Base-by-base conservation (phyloP, 352 stramenopile genomes). In the Phytophthora parvispora region DNA sequence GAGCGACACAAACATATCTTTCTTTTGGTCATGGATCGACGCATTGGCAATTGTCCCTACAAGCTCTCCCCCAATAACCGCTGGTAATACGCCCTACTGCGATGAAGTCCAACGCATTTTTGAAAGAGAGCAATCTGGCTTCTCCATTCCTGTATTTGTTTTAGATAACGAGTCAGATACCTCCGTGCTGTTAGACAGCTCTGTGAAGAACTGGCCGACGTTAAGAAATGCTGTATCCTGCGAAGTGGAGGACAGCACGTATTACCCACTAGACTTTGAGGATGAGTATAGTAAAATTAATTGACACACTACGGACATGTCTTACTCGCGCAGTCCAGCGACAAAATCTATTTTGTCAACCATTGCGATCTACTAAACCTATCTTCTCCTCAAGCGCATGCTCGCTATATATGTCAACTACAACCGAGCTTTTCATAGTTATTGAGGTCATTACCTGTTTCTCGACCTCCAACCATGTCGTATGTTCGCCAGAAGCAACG, bases 11-110 rank as follows among this genome's bases (percentile, higher is more conserved):
- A 64, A 69, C 13, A 40, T 78, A 12, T 78, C 73, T 4, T 71
- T 75, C 48, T 75, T 77, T 38, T 77, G 60, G 69, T 28, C 56
- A 31, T 81, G 69, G 73, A 72, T 81, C 45, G 69, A 78, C 38
- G 24, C 51, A 8, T 45, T 74, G 31, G 43, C 34, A 9, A 18
- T 62, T 0, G 15, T 27, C 13, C 49, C 31, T 3, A 25, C 51
- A n/a, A 32, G 34, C 4, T 8, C 38, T 27, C 48, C 58, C 22
- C 65, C 53, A 2, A 69, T 77, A 27, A 54, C 59, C 2, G 69
- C 69, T 52, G 64, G 36, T n/a, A 67, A 62, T 22, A 77, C 64
- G 6, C 64, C 69, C 1, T 74, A 74, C 22, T 77, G 69, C 15
- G 12, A 18, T 7, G 64, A 71, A 3, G 20, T 52, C 8, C 24